These are phyloP conservation scores for Cercospora beticola DNA, from an alignment of 2,329 filamentous ascomycete genomes.

Conservation along the genomic window DNA sequence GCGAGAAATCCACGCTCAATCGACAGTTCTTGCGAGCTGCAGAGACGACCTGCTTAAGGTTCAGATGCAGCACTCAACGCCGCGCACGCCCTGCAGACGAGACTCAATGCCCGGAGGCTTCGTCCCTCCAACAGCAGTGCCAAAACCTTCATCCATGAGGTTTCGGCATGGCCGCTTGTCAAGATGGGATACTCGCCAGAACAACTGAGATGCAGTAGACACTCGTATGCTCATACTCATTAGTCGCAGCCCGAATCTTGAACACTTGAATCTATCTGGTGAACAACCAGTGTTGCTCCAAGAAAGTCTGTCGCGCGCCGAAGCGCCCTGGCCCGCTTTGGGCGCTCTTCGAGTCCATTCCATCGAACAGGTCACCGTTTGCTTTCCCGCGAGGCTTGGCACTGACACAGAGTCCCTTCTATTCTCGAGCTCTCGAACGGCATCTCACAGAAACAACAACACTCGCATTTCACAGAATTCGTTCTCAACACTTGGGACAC, in stretches of 20 bases:
- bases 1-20: no score
- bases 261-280: not conserved
- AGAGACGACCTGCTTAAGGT: not conserved
- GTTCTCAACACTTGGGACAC: not conserved
- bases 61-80: not conserved
- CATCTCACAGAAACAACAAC: not conserved
- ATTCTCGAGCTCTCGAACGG: not conserved
- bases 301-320: not conserved
- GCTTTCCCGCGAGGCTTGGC: not conserved
- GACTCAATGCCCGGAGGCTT: no score
- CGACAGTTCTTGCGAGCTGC: not conserved
- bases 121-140: not conserved
- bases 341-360: not conserved
- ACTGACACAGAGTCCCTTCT: not conserved
- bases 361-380: not conserved
- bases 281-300: not conserved
- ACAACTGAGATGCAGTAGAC: not conserved
- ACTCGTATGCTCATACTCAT: not conserved
- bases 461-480: not conserved
- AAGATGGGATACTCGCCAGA: not conserved
- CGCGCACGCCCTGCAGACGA: not conserved
- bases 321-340: not conserved
- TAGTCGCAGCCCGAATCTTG: not conserved
- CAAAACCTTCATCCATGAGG: no score
- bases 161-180: not conserved